Evolutionary conservation across 345 rosid genomes (phyloP).

Genomic region (Leavenworthia alabamica): DNA sequence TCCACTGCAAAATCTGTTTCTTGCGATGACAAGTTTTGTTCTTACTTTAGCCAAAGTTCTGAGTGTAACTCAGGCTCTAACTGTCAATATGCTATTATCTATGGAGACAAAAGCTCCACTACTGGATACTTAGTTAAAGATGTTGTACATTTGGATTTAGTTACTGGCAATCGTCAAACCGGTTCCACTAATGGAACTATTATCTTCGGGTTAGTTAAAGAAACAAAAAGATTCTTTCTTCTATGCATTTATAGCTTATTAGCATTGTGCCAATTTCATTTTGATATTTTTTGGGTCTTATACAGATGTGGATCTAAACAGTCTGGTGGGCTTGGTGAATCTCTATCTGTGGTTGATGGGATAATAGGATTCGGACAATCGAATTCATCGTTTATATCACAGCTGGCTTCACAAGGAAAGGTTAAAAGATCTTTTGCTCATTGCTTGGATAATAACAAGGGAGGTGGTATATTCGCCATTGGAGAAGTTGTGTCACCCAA

Average conservation of each 20-base stretch:
- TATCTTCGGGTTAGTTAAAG: constrained; percentile 58
- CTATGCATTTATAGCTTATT: background rate
- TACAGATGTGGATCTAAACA: constrained; percentile 71
- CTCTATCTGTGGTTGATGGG: constrained; percentile 77
- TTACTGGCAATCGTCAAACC: constrained; percentile 55
- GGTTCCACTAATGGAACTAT: constrained; percentile 48
- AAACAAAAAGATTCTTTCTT: background rate
- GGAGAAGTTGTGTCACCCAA: constrained; percentile 76
- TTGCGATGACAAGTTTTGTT: constrained; percentile 60
- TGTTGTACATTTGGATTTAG: constrained; percentile 43
- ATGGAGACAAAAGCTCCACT: constrained; percentile 81
- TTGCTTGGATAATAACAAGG: constrained; percentile 66
- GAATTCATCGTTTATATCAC: constrained; percentile 77
- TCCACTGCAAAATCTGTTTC: constrained; percentile 37
- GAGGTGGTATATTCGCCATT: constrained; percentile 88
- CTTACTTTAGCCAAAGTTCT: constrained; percentile 39
- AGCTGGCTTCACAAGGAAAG: constrained; percentile 65
- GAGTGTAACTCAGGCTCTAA: constrained; percentile 49
- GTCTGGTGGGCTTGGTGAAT: constrained; percentile 66
- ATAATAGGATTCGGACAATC: constrained; percentile 88
- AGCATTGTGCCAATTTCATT: background rate
- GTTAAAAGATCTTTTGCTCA: constrained; percentile 73
- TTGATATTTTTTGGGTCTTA: background rate
- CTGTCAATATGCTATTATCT: constrained; percentile 60
- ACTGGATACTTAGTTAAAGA: constrained; percentile 67